Base-by-base conservation (phyloP, 2,329 filamentous ascomycete genomes). In the Fusarium penzigii region DNA sequence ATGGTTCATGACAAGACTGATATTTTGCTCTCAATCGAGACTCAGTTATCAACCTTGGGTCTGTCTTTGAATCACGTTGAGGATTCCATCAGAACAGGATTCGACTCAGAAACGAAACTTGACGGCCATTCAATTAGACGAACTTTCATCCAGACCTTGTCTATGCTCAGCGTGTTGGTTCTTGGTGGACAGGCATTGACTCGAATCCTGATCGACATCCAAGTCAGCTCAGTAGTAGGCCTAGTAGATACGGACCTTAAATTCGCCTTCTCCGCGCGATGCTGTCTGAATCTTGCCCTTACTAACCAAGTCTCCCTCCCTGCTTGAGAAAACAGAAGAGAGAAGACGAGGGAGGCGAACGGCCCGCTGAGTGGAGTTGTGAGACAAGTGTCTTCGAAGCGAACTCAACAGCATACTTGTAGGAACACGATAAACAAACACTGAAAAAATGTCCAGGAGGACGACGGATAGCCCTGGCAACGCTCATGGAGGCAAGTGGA, bases 351-450 rank as follows among this genome's bases (percentile, higher is more conserved):
- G 32, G 32, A 36, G 32, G 13, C 13, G 32, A 36, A 36, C 13
- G 13, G 32, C 32, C 47, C 49, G 50, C 41, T 46, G 45, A 38
- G 62, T 55, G 62, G 55, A 61, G 57, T 50, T 46, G 45, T 65
- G 57, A 65, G 61, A 65, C 62, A 62, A 38, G 10, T 62, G 60
- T 65, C 54, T 59, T 50, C 47, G 48, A 58, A 47, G 40, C 54
- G 41, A 60, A 57, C 55, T 61, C 29, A 54, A 42, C 53, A 44
- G 49, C 38, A 51, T 51, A 34, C 46, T 39, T 42, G 45, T 45
- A 43, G 34, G 36, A 46, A 41, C 59, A 25, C 45, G 44, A 45
- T 44, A 59, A 59, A 53, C 20, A 57, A 52, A 43, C 51, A 52
- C 39, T 41, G 39, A 41, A 4, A 32, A 36, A 36, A 40, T 25